These are phyloP conservation scores for Termitomyces sp. DNA, from an alignment of 768 basidiomycete species.

Conservation along the genomic window DNA sequence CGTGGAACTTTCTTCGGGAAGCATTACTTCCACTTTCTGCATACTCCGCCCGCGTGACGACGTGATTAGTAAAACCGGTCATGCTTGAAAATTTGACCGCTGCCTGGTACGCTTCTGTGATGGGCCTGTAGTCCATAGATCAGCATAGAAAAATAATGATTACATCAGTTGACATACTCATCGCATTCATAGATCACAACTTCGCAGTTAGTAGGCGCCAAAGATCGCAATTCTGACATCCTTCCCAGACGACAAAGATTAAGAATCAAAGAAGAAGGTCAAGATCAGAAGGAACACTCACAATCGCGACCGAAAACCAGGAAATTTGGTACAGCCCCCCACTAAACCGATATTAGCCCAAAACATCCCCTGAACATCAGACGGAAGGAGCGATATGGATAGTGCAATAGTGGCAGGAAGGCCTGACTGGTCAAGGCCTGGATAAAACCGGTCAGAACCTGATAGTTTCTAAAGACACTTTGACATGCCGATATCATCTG, in stretches of 20 bases:
- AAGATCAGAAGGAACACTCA: conserved; percentile 33
- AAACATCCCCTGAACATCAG: conserved; percentile 87
- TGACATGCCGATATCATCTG: conserved; percentile 78
- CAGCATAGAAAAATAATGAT: conserved; percentile 3
- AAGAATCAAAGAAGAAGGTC: background rate
- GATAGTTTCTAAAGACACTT: conserved; percentile 7
- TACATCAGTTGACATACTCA: conserved; percentile 49
- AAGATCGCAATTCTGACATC: conserved; percentile 62
- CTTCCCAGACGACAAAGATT: conserved; percentile 33
- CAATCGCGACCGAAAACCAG: conserved; percentile 74
- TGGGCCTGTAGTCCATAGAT: conserved; percentile 39
- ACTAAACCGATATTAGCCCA: conserved; percentile 92
- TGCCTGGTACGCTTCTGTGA: conserved; percentile 59
- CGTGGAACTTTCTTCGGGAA: conserved; percentile 68
- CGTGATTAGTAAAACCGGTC: conserved; percentile 42
- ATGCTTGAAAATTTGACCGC: conserved; percentile 53
- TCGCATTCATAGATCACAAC: conserved; percentile 66
- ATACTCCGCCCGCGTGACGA: conserved; percentile 80
- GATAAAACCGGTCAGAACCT: conserved; percentile 17
- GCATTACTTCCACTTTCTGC: conserved; percentile 75
- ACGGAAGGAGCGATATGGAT: conserved; percentile 71
- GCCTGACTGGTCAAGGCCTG: conserved; percentile 79
- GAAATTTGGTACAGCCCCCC: conserved; percentile 76
- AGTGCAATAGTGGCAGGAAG: conserved; percentile 69
- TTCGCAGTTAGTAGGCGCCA: conserved; percentile 80